These are phyloP conservation scores for Rhodamnia argentea DNA, from an alignment of 345 rosid genomes.

Conservation along the genomic window DNA sequence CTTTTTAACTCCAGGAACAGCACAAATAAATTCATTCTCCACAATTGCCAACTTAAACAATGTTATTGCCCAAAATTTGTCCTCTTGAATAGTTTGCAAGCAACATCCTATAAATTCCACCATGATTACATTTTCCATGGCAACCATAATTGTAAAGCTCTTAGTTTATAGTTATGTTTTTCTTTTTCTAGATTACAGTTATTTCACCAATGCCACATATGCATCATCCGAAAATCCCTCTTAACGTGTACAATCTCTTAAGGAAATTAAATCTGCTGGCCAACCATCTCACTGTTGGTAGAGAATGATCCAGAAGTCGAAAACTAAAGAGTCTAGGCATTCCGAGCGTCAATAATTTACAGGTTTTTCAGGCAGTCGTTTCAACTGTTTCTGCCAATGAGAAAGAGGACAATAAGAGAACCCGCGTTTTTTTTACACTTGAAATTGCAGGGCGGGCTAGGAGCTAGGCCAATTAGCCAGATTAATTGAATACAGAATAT, in stretches of 20 bases:
- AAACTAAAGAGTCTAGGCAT: neutral
- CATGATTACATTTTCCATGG: neutral
- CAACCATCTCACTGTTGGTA: neutral
- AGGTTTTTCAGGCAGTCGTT: neutral
- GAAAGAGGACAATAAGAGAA: neutral
- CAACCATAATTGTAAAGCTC: neutral
- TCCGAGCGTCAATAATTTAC: slow-evolving; percentile 10
- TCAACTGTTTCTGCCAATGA: neutral
- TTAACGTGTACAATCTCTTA: neutral
- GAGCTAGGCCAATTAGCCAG: neutral
- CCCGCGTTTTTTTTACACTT: slow-evolving; percentile 12
- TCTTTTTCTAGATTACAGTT: neutral
- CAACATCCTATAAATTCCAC: neutral
- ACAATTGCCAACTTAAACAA: neutral
- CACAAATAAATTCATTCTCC: neutral
- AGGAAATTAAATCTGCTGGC: neutral
- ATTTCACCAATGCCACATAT: neutral
- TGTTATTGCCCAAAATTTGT: neutral
- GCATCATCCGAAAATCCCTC: neutral
- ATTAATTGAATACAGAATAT: neutral
- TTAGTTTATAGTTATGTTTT: neutral
- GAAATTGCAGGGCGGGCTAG: slow-evolving; percentile 4
- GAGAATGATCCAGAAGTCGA: neutral
- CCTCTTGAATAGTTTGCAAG: neutral
- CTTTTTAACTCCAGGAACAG: neutral